phyloP scores from a whole-genome alignment of 176 grass and related monocot genomes.

The Bolboschoenus planiculmis region DNA sequence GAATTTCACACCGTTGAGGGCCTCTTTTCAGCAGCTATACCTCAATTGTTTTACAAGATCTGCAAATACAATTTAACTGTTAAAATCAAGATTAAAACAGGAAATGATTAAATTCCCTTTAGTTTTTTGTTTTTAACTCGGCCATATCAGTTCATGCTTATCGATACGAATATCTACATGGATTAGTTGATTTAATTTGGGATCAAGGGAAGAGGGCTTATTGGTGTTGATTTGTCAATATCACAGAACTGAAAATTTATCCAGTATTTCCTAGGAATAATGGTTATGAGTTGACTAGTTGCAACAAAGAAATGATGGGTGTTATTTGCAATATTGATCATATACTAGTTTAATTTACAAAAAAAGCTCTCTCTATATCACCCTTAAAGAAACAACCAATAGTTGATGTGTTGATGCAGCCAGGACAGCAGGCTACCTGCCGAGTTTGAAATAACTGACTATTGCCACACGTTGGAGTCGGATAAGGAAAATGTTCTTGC shows the following conservation, averaged over 20 bases:
- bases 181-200: not conserved
- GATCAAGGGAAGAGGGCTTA: not conserved
- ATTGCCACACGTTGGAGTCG: constrained; percentile 64
- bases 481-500: constrained; percentile 78
- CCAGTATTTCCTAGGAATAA: not conserved
- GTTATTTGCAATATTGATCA: not conserved
- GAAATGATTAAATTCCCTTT: not conserved
- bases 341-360: constrained; percentile 3
- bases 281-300: not conserved
- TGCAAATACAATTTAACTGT: not conserved
- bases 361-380: not conserved
- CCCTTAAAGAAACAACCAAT: not conserved
- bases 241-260: not conserved
- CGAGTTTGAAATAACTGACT: constrained; percentile 92
- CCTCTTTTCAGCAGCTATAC: not conserved
- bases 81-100: not conserved
- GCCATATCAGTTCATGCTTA: not conserved
- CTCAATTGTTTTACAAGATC: not conserved
- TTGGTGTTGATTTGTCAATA: not conserved
- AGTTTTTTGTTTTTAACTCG: not conserved
- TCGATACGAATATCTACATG: not conserved
- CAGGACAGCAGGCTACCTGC: constrained; percentile 94
- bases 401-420: constrained; percentile 44
- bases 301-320: not conserved
- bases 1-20: not conserved